phyloP scores from a whole-genome alignment of 2,329 filamentous ascomycete genomes.

The Didymella segeticola region DNA sequence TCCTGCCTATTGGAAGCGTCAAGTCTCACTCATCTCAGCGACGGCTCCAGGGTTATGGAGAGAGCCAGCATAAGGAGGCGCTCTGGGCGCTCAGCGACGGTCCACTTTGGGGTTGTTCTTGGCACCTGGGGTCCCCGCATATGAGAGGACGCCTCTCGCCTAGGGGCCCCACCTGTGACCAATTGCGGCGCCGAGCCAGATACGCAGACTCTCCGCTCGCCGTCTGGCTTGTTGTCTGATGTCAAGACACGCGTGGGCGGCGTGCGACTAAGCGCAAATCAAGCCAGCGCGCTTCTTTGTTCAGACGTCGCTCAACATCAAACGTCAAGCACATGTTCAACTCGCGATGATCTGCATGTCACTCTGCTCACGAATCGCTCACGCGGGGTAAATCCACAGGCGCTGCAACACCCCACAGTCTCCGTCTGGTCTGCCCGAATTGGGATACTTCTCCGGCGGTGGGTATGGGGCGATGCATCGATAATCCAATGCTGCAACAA shows the following conservation, averaged over 20 bases:
- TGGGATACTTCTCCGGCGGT: conserved; percentile 17
- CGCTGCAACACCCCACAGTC: conserved; percentile 17
- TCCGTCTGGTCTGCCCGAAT: conserved; percentile 13
- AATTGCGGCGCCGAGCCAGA: conserved; percentile 15
- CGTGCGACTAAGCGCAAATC: conserved; percentile 7
- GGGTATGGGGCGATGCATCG: conserved; percentile 6
- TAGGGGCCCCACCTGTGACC: conserved; percentile 23
- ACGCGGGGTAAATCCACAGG: conserved; percentile 23
- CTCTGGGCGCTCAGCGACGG: conserved; percentile 13
- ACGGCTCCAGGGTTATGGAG: conserved; percentile 11
- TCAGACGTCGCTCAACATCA: conserved; percentile 7
- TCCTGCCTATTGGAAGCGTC: conserved; percentile 12
- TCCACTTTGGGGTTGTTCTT: conserved; percentile 31
- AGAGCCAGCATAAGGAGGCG: conserved; percentile 21
- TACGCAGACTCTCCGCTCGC: conserved; percentile 9
- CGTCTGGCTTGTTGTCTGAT: conserved; percentile 16
- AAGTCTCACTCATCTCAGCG: conserved; percentile 12
- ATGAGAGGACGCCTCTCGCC: conserved; percentile 16
- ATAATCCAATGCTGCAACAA: conserved; percentile 15
- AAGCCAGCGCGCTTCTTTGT: conserved; percentile 18
- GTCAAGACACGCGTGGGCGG: conserved; percentile 14
- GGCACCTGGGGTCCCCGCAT: conserved; percentile 41
- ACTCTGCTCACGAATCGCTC: conserved; percentile 8
- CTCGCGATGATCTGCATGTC: conserved; percentile 14
- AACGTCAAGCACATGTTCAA: not conserved